A percentile compares a stretch with the other conserved stretches of the same genome.
These are phyloP conservation scores for Echria macrotheca DNA, from an alignment of 495 filamentous ascomycete genomes.

Conservation along the genomic window DNA sequence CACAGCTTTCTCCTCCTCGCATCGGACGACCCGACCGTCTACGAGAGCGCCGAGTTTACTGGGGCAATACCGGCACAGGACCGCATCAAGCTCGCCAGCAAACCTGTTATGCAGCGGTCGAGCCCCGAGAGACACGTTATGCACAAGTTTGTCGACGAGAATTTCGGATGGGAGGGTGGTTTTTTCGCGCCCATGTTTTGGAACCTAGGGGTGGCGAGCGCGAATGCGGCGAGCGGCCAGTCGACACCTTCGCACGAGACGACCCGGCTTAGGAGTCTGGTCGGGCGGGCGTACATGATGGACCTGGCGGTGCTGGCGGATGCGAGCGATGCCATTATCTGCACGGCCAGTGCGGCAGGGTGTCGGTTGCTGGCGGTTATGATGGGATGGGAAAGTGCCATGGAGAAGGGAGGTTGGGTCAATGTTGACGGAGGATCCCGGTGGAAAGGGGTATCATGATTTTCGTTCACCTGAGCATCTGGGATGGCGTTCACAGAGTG, in stretches of 20 bases:
- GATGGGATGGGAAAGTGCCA: slow-evolving; percentile 69
- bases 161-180: slow-evolving; percentile 68
- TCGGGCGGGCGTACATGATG: slow-evolving; percentile 65
- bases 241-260: slow-evolving; percentile 43
- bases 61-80: slow-evolving; percentile 52
- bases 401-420: slow-evolving; percentile 52
- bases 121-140: slow-evolving; percentile 32
- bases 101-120: slow-evolving; percentile 37
- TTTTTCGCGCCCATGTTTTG: slow-evolving; percentile 68
- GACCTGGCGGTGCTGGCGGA: slow-evolving; percentile 62
- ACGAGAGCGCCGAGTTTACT: slow-evolving; percentile 50
- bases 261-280: slow-evolving; percentile 53
- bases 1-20: slow-evolving; percentile 52
- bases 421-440: slow-evolving; percentile 67
- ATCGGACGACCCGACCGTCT: slow-evolving; percentile 67
- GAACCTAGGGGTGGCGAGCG: slow-evolving; percentile 47
- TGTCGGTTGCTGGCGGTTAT: slow-evolving; percentile 69
- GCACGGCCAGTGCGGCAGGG: slow-evolving; percentile 58
- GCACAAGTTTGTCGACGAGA: slow-evolving; percentile 58
- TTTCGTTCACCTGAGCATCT: neutral
- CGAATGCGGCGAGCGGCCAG: slow-evolving; percentile 19
- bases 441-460: slow-evolving; percentile 43
- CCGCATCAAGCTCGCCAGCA: slow-evolving; percentile 59
- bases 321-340: slow-evolving; percentile 58
- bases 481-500: neutral